Percentiles rank a stretch among this genome's conserved stretches.
Evolutionary conservation across 495 filamentous ascomycete species (phyloP).

Genomic region (Pyrenopolyporus hunteri): DNA sequence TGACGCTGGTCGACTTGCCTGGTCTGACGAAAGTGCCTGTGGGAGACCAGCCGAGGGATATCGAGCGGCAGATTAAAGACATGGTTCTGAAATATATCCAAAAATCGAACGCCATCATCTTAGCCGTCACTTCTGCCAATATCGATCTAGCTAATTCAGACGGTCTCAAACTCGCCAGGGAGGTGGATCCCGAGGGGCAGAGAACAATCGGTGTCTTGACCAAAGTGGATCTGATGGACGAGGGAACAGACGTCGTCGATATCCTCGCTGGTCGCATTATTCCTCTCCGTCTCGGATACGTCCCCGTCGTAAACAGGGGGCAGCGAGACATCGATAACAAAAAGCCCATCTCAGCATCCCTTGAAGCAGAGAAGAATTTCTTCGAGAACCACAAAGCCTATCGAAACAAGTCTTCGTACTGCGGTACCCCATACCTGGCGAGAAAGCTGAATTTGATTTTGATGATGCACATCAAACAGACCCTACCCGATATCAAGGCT

Average conservation of each 20-base stretch:
- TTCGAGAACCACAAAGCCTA: constrained; percentile 99
- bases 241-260: constrained; percentile 98
- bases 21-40: constrained; percentile 98
- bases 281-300: constrained; percentile 92
- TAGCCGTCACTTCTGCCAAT: constrained; percentile 96
- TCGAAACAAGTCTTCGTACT: constrained; percentile 97
- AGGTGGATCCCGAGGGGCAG: constrained; percentile 98
- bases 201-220: constrained; percentile 98
- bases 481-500: constrained; percentile 95
- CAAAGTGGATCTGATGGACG: constrained; percentile 99
- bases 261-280: constrained; percentile 99
- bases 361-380: constrained; percentile 95
- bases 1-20: constrained; percentile 96
- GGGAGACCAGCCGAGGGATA: constrained; percentile 97
- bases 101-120: constrained; percentile 97
- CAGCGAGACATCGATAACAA: constrained; percentile 98
- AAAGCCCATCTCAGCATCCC: constrained; percentile 86
- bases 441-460: constrained; percentile 98
- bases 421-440: constrained; percentile 95
- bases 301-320: constrained; percentile 98
- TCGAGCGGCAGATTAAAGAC: constrained; percentile 94
- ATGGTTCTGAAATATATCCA: constrained; percentile 99
- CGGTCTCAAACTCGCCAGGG: constrained; percentile 92
- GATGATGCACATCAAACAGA: constrained; percentile 99
- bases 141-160: constrained; percentile 99